phyloP scores from a whole-genome alignment of 805 yeast species.

The Lachancea sp. region DNA sequence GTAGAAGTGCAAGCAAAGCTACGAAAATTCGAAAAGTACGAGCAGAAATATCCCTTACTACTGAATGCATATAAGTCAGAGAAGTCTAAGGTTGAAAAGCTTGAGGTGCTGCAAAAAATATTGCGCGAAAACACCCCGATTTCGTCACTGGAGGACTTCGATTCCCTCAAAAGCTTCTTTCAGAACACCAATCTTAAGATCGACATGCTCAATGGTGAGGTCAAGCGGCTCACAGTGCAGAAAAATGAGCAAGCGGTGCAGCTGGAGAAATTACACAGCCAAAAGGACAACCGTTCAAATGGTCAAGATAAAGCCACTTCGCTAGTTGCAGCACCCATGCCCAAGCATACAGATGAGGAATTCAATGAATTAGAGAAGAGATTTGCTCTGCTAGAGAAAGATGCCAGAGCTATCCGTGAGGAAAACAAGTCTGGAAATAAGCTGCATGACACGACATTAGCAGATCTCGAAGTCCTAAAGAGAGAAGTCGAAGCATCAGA shows the following conservation, averaged over 20 bases:
- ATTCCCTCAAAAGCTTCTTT: slow-evolving; percentile 62
- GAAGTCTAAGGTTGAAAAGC: slow-evolving; percentile 55
- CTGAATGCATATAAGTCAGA: slow-evolving; percentile 81
- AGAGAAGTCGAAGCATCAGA: neutral
- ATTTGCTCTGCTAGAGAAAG: too few species aligned
- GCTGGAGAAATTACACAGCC: slow-evolving; percentile 10
- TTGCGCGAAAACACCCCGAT: slow-evolving; percentile 78
- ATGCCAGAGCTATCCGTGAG: too few species aligned
- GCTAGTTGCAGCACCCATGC: neutral
- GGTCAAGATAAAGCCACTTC: slow-evolving; percentile 5
- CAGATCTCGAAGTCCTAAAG: neutral
- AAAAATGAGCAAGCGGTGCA: slow-evolving; percentile 19
- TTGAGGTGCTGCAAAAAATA: slow-evolving; percentile 58
- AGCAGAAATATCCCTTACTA: slow-evolving; percentile 79
- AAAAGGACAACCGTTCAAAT: slow-evolving; percentile 1
- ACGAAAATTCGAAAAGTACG: slow-evolving; percentile 76
- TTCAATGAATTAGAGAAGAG: slow-evolving; percentile 11
- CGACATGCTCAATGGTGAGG: slow-evolving; percentile 56
- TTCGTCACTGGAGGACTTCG: slow-evolving; percentile 65
- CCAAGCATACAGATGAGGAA: slow-evolving; percentile 4
- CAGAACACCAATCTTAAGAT: slow-evolving; percentile 55
- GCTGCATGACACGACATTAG: neutral
- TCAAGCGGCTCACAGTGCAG: slow-evolving; percentile 39
- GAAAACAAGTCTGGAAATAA: too few species aligned
- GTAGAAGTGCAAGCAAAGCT: slow-evolving; percentile 54